A percentile compares a stretch with the other conserved stretches of the same genome.
Conservation (phyloP, 2,329 filamentous ascomycete species). For the Lachnellula cervina region DNA sequence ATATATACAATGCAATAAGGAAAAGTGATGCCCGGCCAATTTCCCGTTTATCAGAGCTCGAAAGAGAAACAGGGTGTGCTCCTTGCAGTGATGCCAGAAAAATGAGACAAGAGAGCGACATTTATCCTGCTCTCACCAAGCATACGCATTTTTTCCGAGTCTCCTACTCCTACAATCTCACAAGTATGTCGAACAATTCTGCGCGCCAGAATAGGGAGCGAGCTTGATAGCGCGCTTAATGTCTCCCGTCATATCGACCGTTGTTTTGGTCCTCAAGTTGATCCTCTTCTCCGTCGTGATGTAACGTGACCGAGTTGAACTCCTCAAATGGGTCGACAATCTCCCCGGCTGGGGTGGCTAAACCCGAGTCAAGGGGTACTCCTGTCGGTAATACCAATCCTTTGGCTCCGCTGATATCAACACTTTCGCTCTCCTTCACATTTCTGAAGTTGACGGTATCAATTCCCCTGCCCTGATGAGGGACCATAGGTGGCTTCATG, state of each 20-base stretch:
- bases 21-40: conserved; percentile 6
- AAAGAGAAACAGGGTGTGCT: not conserved
- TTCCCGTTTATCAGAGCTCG: not conserved
- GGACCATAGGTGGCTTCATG: conserved; percentile 96
- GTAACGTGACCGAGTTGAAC: conserved; percentile 96
- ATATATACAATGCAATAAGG: conserved; percentile 18
- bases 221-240: not conserved
- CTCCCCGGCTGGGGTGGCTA: conserved; percentile 81
- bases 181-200: not conserved
- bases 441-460: conserved; percentile 97
- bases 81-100: not conserved
- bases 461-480: conserved; percentile 80
- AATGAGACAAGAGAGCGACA: not conserved
- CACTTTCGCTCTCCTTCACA: conserved; percentile 93
- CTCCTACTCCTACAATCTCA: conserved; percentile 3
- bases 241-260: conserved; percentile 26
- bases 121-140: not conserved
- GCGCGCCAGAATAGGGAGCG: not conserved
- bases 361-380: conserved; percentile 78
- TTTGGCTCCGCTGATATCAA: conserved; percentile 66
- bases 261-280: conserved; percentile 29
- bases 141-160: not conserved
- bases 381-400: conserved; percentile 56
- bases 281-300: conserved; percentile 83
- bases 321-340: conserved; percentile 89